These are phyloP conservation scores for Penicillium steckii DNA, from an alignment of 495 filamentous ascomycete species.

Conservation along the genomic window DNA sequence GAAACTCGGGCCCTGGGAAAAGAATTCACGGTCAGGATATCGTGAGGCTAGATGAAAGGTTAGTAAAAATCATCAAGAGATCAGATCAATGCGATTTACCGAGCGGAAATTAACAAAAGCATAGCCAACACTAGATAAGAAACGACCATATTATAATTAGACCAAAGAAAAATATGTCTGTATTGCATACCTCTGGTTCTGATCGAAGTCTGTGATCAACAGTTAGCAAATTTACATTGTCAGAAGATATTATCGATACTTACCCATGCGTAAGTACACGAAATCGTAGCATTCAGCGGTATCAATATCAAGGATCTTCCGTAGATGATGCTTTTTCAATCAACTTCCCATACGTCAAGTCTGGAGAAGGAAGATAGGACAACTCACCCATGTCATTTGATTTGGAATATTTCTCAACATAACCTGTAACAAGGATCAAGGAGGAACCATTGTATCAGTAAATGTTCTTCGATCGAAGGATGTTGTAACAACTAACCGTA, in stretches of 20 bases:
- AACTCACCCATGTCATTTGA: conserved; percentile 69
- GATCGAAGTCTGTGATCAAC: conserved; percentile 64
- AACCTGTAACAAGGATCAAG: conserved; percentile 56
- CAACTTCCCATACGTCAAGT: background rate
- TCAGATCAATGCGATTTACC: conserved; percentile 44
- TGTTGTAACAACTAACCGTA: conserved; percentile 57
- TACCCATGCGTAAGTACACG: conserved; percentile 87
- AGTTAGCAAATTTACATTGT: conserved; percentile 1
- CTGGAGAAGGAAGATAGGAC: background rate
- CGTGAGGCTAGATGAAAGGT: conserved; percentile 53
- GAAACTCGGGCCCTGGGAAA: conserved; percentile 2
- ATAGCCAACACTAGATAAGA: conserved; percentile 78
- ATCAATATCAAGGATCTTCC: conserved; percentile 73
- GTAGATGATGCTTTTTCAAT: conserved; percentile 49
- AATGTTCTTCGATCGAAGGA: conserved; percentile 5
- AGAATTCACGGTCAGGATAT: conserved; percentile 66
- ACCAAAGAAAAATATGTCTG: background rate
- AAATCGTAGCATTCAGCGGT: conserved; percentile 87
- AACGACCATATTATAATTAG: background rate
- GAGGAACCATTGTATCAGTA: conserved; percentile 15
- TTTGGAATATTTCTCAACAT: conserved; percentile 98
- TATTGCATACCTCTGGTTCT: conserved; percentile 75
- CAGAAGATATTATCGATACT: conserved; percentile 7
- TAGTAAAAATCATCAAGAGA: conserved; percentile 9
- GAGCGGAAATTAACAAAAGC: conserved; percentile 95